These are phyloP conservation scores for Pseudonitzschia delicatissima DNA, from an alignment of 108 stramenopile species.

Conservation along the genomic window DNA sequence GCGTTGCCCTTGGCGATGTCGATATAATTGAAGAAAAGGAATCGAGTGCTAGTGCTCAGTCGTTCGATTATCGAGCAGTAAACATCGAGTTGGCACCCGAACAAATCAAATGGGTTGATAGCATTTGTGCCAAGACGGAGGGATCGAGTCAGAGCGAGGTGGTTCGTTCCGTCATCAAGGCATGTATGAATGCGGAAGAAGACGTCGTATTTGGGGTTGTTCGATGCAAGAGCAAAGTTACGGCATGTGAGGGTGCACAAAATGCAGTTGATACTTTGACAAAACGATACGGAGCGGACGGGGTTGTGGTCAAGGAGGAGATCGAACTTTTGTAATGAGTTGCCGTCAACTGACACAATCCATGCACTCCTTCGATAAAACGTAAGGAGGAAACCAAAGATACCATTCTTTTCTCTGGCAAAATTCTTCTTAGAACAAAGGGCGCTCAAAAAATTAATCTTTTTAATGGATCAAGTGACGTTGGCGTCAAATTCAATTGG, in stretches of 20 bases:
- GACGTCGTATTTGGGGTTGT: constrained; percentile 8
- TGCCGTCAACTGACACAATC: too few species aligned
- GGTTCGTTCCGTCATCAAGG: background rate
- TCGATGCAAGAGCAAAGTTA: constrained; percentile 5
- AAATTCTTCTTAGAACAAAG: too few species aligned
- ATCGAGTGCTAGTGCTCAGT: background rate
- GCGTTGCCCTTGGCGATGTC: constrained; percentile 13
- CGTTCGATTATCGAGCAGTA: background rate
- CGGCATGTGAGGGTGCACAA: constrained; percentile 4
- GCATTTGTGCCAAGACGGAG: background rate
- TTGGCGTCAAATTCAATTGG: too few species aligned
- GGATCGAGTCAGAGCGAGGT: constrained; percentile 3
- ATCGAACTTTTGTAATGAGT: background rate
- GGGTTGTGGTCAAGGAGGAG: constrained; percentile 4
- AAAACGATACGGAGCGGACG: constrained; percentile 3
- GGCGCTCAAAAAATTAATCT: too few species aligned
- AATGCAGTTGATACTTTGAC: background rate
- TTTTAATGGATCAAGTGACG: too few species aligned
- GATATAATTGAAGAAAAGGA: background rate
- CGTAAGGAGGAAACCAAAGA: too few species aligned
- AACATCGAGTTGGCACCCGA: constrained; percentile 6
- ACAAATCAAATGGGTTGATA: constrained; percentile 7
- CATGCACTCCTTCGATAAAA: too few species aligned
- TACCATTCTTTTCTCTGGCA: too few species aligned
- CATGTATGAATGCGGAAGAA: constrained; percentile 4